Conservation (phyloP, 768 basidiomycete genomes). For the Lentinula sp. region DNA sequence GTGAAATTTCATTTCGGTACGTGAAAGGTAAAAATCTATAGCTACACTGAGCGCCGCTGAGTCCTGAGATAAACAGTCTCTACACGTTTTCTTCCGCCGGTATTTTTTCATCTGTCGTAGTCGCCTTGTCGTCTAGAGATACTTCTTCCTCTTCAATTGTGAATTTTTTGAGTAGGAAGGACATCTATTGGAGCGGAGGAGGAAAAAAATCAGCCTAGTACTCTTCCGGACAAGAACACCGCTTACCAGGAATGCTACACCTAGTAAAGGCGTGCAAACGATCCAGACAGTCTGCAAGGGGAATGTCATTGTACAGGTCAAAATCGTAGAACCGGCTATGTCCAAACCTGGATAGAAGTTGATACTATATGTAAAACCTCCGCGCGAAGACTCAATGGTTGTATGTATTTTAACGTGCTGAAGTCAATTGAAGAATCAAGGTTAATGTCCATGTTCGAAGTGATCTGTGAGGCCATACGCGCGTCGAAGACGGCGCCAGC, state of each 20-base stretch:
- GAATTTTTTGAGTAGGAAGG: slow-evolving; percentile 31
- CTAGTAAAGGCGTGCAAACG: slow-evolving; percentile 64
- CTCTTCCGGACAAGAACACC: background rate
- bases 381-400: slow-evolving; percentile 37
- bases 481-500: slow-evolving; percentile 71
- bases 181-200: slow-evolving; percentile 23
- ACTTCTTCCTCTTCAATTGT: slow-evolving; percentile 20
- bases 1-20: background rate
- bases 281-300: slow-evolving; percentile 60
- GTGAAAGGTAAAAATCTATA: background rate
- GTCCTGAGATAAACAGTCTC: background rate
- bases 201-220: background rate
- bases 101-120: background rate
- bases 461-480: slow-evolving; percentile 41
- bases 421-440: slow-evolving; percentile 49
- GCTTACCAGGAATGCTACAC: slow-evolving; percentile 54
- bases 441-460: slow-evolving; percentile 35
- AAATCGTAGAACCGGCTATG: background rate
- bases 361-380: slow-evolving; percentile 50
- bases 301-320: slow-evolving; percentile 7
- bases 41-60: background rate
- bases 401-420: slow-evolving; percentile 38
- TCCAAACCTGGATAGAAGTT: slow-evolving; percentile 54
- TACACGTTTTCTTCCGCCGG: slow-evolving; percentile 3
- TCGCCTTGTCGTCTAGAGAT: background rate